Conservation (phyloP, 345 rosid genomes). For the Pseudoturritis turrita region DNA sequence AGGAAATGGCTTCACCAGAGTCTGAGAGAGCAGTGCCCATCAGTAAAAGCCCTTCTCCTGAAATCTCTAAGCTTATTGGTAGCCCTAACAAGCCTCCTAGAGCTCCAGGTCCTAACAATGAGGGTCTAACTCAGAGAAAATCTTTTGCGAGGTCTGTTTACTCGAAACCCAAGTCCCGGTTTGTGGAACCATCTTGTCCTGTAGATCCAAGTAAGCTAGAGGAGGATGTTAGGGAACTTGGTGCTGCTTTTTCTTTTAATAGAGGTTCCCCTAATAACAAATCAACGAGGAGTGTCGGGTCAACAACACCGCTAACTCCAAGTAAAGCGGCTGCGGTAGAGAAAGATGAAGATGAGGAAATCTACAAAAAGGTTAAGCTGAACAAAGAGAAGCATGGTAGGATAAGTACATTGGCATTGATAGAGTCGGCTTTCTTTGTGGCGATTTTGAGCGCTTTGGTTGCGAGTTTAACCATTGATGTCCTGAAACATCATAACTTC, state of each 20-base stretch:
- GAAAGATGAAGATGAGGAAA: slow-evolving; percentile 56
- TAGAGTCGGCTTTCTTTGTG: slow-evolving; percentile 50
- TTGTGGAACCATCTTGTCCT: slow-evolving; percentile 58
- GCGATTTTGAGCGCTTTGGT: slow-evolving; percentile 38
- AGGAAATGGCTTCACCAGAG: slow-evolving; percentile 24
- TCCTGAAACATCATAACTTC: slow-evolving; percentile 16
- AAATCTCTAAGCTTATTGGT: slow-evolving; percentile 37
- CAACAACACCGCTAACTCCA: slow-evolving; percentile 32
- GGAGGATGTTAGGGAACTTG: slow-evolving; percentile 38
- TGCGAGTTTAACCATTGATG: slow-evolving; percentile 51
- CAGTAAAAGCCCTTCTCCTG: slow-evolving; percentile 42
- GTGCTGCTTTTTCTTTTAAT: slow-evolving; percentile 28
- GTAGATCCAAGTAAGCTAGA: slow-evolving; percentile 45
- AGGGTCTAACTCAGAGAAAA: slow-evolving; percentile 39
- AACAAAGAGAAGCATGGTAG: slow-evolving; percentile 36
- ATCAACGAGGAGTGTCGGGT: slow-evolving; percentile 27
- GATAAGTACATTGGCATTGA: slow-evolving; percentile 37
- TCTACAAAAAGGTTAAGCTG: slow-evolving; percentile 53
- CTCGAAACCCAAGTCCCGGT: slow-evolving; percentile 86
- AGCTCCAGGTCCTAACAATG: slow-evolving; percentile 30
- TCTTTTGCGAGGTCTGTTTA: slow-evolving; percentile 51
- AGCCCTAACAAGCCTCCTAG: slow-evolving; percentile 67
- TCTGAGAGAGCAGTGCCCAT: slow-evolving; percentile 35
- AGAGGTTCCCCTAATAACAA: slow-evolving; percentile 51
- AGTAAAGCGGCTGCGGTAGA: slow-evolving; percentile 37